Base-by-base conservation (phyloP, 2,329 filamentous ascomycete species). In the Curvularia spicifera region DNA sequence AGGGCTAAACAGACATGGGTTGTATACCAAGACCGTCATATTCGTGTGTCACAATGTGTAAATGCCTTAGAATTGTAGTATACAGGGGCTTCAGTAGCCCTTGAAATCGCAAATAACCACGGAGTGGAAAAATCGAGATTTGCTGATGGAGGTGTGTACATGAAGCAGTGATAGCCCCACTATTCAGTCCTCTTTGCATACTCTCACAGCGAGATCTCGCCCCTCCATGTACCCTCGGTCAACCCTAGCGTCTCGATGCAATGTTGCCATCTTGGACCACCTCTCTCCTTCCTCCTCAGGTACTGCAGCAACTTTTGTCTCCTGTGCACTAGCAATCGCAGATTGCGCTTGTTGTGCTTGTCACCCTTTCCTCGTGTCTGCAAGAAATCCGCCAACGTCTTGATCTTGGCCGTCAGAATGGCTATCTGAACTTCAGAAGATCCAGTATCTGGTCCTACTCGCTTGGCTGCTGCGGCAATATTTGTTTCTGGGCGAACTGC, bases 351-450 rank as follows among this genome's bases (percentile, higher is more conserved):
- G 81, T 97, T 97, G 76, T 92, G 86, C 82, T 96, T 97, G 75
- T 99, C 95, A 75, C 89, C 92, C 76, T 90, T 86, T 5, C 89
- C 91, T 67, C 87, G 85, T 42, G 81, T 83, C 71, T 89, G 84
- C 51, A 97, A 78, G 65, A 89, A 88, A 66, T 90, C 84, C 15
- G 90, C 89, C 49, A 99, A 77, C 24, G 89, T 88, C 63, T 91
- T 84, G 74, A 99, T 99, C 84, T 97, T 98, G 56, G 92, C 86
- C 3, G 95, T 99, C 75, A 99, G 78, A 68, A 99, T 96, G 45
- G 93, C 93, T 66, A 96, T 92, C 82, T 99, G 95, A n/a, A 99
- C 96, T 79, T 99, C 95, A 6, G 91, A 91, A 69, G 91, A 96
- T 35, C 95, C 95, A 0, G 94, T 99, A 75, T 99, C 95, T 5